Conservation (phyloP, 495 filamentous ascomycete species). For the Filosporella fistucella region DNA sequence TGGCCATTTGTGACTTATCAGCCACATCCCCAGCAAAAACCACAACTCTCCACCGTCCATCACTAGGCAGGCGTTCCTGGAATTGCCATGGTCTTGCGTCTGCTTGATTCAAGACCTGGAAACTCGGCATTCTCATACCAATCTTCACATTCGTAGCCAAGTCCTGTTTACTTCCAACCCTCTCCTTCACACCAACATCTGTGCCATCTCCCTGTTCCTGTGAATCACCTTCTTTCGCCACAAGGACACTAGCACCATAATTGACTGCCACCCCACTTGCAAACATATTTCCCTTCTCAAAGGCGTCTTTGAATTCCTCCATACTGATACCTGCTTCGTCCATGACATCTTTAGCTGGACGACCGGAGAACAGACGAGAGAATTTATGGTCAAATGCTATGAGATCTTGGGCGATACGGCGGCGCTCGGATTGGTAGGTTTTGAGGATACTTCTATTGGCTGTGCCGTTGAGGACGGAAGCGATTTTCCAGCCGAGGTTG, state of each 20-base stretch:
- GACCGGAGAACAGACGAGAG: slow-evolving; percentile 40
- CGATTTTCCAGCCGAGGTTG: slow-evolving; percentile 75
- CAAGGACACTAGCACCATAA: slow-evolving; percentile 47
- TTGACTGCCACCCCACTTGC: slow-evolving; percentile 30
- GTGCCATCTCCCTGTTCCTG: slow-evolving; percentile 37
- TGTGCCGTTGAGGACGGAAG: slow-evolving; percentile 50
- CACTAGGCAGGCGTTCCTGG: slow-evolving; percentile 34
- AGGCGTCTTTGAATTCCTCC: slow-evolving; percentile 39
- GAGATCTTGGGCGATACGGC: slow-evolving; percentile 64
- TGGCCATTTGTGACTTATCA: slow-evolving; percentile 31
- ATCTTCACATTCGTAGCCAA: slow-evolving; percentile 42
- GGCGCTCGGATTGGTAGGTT: slow-evolving; percentile 68
- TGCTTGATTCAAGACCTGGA: slow-evolving; percentile 54
- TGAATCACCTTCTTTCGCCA: slow-evolving; percentile 21
- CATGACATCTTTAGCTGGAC: slow-evolving; percentile 33
- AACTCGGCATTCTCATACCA: slow-evolving; percentile 54
- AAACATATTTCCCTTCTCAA: slow-evolving; percentile 28
- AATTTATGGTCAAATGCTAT: slow-evolving; percentile 67
- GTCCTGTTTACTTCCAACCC: slow-evolving; percentile 15
- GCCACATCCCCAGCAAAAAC: slow-evolving; percentile 58
- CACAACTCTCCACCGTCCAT: slow-evolving; percentile 65
- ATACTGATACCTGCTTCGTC: slow-evolving; percentile 33
- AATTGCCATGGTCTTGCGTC: slow-evolving; percentile 57
- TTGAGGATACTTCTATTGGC: slow-evolving; percentile 49
- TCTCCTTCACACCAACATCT: slow-evolving; percentile 41